These are phyloP conservation scores for Coprinellus aureogranulatus DNA, from an alignment of 768 basidiomycete species.

Conservation along the genomic window DNA sequence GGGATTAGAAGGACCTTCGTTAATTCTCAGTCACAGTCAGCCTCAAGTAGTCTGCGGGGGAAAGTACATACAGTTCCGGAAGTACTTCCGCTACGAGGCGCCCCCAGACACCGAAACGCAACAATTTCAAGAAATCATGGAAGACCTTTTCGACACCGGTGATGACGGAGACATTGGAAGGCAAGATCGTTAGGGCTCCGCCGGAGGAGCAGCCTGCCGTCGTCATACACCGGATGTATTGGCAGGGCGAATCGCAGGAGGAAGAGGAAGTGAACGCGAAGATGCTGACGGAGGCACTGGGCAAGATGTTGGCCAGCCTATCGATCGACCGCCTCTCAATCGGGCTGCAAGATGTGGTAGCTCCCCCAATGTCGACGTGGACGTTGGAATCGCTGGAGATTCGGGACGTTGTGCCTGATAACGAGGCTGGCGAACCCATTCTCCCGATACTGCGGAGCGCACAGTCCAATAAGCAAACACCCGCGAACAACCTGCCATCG, in stretches of 20 bases:
- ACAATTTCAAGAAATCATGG: background rate
- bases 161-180: background rate
- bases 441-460: no score
- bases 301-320: background rate
- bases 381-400: background rate
- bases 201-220: background rate
- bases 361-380: background rate
- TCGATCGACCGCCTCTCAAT: background rate
- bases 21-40: no score
- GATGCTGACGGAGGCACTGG: background rate
- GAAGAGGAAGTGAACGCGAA: background rate
- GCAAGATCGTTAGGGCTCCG: background rate
- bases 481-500: no score
- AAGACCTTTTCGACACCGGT: background rate
- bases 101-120: no score
- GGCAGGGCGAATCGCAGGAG: conserved; percentile 1
- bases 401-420: background rate
- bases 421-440: background rate
- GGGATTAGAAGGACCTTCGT: no score
- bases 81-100: no score
- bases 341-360: background rate
- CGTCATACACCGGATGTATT: background rate
- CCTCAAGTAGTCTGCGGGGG: no score
- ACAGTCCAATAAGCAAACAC: no score
- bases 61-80: no score